Base-by-base conservation (phyloP, 345 rosid genomes). In the Syzygium oleosum region DNA sequence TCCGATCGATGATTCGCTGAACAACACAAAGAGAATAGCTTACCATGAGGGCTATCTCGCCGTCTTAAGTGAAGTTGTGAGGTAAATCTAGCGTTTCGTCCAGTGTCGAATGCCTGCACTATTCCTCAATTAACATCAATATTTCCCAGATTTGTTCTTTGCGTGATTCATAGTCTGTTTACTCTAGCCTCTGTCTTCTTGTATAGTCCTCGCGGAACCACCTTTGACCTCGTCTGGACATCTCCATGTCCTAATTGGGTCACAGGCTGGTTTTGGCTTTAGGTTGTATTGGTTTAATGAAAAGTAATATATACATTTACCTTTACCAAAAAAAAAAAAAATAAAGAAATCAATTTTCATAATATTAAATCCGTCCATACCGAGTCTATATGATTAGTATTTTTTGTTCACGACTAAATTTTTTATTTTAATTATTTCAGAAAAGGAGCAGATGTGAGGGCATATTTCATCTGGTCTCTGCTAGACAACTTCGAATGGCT, bases 1-100 rank as follows among this genome's bases (percentile, higher is more conserved):
- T 31, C 27, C 61, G 9, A 23, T 84, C 14, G 87, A 85, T 43
- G 89, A 55, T 11, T 46, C 84, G 86, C 86, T 90, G 85, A 88
- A 90, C n/a, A 91, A 91, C 52, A 84, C 78, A 8, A 77, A 58
- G 34, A 88, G 91, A 19, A 77, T 91, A 31, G 56, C 84, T 25
- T 89, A 73, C 53, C 85, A 86, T 38, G 23, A 86, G 85, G 61
- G 51, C 63, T 87, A 91, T 88, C 78, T 91, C 27, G 59, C 89
- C 51, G 88, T 85, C 34, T 49, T 90, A 51, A 87, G 87, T 49
- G 79, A 52, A 7, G 89, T 88, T 77, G 22, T 88, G 43, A 88
- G 90, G 90, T 91, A 73, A 5, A 88, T 19, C 7, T 38, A 22
- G 4, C 61, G 21, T 84, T 29, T n/a, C 43, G 6, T 51, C 43